Evolutionary conservation across 345 rosid genomes (phyloP), one percentile per base, ranked within the genome.

Genomic region (Linum tenue): DNA sequence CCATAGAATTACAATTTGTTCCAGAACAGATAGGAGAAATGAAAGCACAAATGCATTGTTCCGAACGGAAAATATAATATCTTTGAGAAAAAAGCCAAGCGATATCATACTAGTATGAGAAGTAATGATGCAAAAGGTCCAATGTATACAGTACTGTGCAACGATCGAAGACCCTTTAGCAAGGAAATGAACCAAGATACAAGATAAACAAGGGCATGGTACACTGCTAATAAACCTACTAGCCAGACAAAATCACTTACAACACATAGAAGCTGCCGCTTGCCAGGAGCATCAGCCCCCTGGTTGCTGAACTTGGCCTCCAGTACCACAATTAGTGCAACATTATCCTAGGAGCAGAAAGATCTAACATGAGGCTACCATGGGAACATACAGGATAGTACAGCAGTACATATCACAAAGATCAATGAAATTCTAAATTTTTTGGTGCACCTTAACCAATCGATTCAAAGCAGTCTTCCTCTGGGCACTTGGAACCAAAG

Each of bases 251-350:
- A 16, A 38, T 55, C 12, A 75, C 90, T 85, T 73, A 90, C 99
- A 81, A 94, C 97, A 75, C 95, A 94, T 69, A 90, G 92, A 70
- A 94, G 92, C 72, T 90, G 97, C 22, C 96, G 83, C 68, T 88
- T 88, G 70, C 94, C 97, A 64, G 84, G 90, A 80, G 67, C 82
- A 59, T 95, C 97, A 72, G 77, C 85, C 74, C 90, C 90, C 70
- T 86, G 99, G 72, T 91, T 88, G 71, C 79, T 81, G 55, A 94
- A 94, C 76, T 90, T 90, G 58, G 96, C 96, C 77, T 94, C 97
- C 73, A 90, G 76, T 59, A 92, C 97, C 63, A 86, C 95, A 60
- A 92, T 92, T 59, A 92, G 68, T 31, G 98, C 98, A 65, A 92
- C 90, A 75, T 92, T 92, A 75, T 88, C 98, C 98, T 92, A 72